These are phyloP conservation scores for Calonectria crousiana DNA, from an alignment of 2,329 filamentous ascomycete species.

Conservation along the genomic window DNA sequence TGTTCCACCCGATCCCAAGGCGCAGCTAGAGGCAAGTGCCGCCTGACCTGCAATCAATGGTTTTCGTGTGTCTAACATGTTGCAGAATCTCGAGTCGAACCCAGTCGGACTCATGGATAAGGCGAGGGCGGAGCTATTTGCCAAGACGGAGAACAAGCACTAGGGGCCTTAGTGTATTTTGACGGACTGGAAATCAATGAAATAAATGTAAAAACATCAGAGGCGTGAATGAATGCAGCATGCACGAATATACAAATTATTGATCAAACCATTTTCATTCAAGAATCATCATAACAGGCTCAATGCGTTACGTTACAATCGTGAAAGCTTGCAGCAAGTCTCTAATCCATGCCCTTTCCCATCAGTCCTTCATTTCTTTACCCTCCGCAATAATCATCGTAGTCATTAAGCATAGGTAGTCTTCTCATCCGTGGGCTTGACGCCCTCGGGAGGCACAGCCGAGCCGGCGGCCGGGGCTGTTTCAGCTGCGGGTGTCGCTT, in stretches of 20 bases:
- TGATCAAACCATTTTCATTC: conserved; percentile 30
- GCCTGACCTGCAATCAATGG: neutral
- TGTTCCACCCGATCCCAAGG: conserved; percentile 60
- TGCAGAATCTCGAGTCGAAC: conserved; percentile 71
- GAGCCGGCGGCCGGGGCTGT: conserved; percentile 24
- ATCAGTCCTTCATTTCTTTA: conserved; percentile 10
- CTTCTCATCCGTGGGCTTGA: conserved; percentile 44
- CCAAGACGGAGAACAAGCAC: conserved; percentile 54
- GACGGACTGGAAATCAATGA: neutral
- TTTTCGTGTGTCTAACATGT: neutral
- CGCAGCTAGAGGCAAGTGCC: conserved; percentile 61
- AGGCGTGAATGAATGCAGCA: neutral
- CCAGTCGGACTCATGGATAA: conserved; percentile 74
- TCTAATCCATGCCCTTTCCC: neutral
- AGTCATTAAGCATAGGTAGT: conserved; percentile 10
- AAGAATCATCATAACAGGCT: conserved; percentile 32
- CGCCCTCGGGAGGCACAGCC: conserved; percentile 33
- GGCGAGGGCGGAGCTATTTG: conserved; percentile 69
- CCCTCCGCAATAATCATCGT: conserved; percentile 3
- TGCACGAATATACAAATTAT: conserved; percentile 8
- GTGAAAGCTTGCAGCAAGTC: conserved; percentile 38
- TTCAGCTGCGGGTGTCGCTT: conserved; percentile 30
- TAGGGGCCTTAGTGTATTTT: neutral
- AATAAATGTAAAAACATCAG: conserved; percentile 10
- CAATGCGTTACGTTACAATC: conserved; percentile 38